Conservation (phyloP, 2,329 filamentous ascomycete genomes). For the Diaporthe sp. region DNA sequence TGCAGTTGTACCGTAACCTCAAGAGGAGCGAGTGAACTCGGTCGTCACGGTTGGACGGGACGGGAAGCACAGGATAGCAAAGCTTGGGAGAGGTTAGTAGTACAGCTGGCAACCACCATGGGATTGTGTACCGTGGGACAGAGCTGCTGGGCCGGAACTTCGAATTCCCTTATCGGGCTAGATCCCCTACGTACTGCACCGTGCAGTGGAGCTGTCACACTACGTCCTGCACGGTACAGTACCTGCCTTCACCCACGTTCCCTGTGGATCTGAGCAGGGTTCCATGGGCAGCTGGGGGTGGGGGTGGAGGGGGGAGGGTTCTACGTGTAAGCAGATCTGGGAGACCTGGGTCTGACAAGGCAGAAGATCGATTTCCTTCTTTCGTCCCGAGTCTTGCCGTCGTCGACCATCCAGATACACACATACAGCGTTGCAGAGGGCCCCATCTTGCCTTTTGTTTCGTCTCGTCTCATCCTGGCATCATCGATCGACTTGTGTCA, state of each 20-base stretch:
- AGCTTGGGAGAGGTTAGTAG: neutral
- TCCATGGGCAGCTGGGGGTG: neutral
- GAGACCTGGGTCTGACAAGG: neutral
- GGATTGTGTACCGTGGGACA: slow-evolving; percentile 17
- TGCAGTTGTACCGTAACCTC: neutral
- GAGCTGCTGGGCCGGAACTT: neutral
- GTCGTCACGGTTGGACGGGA: slow-evolving; percentile 7
- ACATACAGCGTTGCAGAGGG: neutral
- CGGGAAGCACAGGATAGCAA: neutral
- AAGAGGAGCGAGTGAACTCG: neutral
- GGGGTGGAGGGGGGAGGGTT: neutral
- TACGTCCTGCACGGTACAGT: neutral
- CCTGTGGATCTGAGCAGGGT: slow-evolving; percentile 20
- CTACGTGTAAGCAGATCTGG: neutral
- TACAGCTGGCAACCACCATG: neutral
- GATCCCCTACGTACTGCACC: neutral
- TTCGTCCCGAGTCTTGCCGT: slow-evolving; percentile 18
- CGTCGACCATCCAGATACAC: neutral
- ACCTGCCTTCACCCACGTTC: neutral
- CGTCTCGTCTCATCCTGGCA: slow-evolving; percentile 23
- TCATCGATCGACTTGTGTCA: slow-evolving; percentile 9
- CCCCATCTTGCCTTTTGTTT: neutral
- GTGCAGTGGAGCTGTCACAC: neutral
- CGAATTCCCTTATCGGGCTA: slow-evolving; percentile 12
- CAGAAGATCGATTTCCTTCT: neutral